Evolutionary conservation across 331 rosid species (phyloP), one percentile per base, ranked within the genome.

Genomic region (Malus hybrid): DNA sequence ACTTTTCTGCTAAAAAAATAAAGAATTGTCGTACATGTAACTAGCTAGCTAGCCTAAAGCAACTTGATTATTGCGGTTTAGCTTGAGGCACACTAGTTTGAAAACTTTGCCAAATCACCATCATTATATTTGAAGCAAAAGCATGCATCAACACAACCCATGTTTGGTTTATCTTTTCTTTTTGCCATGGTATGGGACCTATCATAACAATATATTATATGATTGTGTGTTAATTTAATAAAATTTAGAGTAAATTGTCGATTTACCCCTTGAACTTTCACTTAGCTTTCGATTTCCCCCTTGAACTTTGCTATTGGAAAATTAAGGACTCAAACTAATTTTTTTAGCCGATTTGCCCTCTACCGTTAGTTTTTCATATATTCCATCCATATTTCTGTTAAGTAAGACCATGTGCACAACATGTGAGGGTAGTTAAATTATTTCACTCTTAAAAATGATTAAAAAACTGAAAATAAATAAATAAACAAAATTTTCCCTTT

Each of bases 21-120:
- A 39, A 52, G 39, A 60, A 24, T 73, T 59, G 22, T 59, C 8
- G 48, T 63, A 39, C 2, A 15, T 24, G 22, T 52, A 52, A 52
- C n/a, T 52, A 0, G 10, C 20, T 52, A 52, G 57, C n/a, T 16
- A 52, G 44, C n/a, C 31, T 18, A 62, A 61, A 44, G 39, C 42
- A 39, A 61, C 46, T 61, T 60, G 42, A 73, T 73, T 73, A 73
- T 73, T 73, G 69, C 44, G 20, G 69, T 61, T 60, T 73, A 28
- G 44, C 69, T 61, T 73, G 69, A 39, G 27, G 28, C 56, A 73
- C 60, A 61, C 77, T 27, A 22, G 77, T 42, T 73, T 73, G 69
- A 61, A 60, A 27, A 24, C 15, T 61, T 24, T 18, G 60, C 69
- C 29, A 59, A 71, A 22, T 60, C 68, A 59, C 65, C 65, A 36